Evolutionary conservation across 495 filamentous ascomycete genomes (phyloP), one percentile per base, ranked within the genome.

Genomic region (Penicillium bialowiezense): DNA sequence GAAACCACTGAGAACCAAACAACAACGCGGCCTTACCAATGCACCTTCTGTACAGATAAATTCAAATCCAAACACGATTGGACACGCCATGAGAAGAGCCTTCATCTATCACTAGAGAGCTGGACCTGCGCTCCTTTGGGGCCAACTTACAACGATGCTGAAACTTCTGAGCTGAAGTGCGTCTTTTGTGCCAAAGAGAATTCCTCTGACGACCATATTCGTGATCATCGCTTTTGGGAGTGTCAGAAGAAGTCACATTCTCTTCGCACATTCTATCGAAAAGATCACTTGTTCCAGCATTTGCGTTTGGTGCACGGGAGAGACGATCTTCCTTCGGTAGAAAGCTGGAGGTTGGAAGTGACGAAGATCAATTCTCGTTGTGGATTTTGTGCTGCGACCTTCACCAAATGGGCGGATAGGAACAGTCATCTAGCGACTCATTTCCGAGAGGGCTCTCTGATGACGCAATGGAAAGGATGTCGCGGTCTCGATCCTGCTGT

Each of bases 1-100:
- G 23, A 37, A 13, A 44, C 81, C 34, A 18, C 12, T 8, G 3
- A 13, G 12, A 50, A 23, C 45, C 23, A n/a, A 36, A 41, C 47
- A 55, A 2, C 41, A 53, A 21, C 24, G 3, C 3, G 58, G 15
- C 52, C 50, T 5, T 91, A 80, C 64, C 85, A 89, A 59, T 91
- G 87, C 60, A 91, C 87, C 2, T 91, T 91, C 71, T 91, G 87
- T 63, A 87, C 85, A 1, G 86, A 89, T 44, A 83, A 78, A 0
- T 91, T 90, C 70, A 80, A 82, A 49, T 84, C 81, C 12, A 91
- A 91, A 58, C 83, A 89, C 63, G 87, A 91, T 65, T 90, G 86
- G 87, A 81, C 86, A 50, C 73, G 86, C 26, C 87, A 91, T 61
- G 87, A 91, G 60, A 91, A 89, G 55, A 84, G 84, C 3, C 65